Evolutionary conservation across 2,329 filamentous ascomycete species (phyloP), one percentile per base, ranked within the genome.

Genomic region (Mycocentrospora acerina): DNA sequence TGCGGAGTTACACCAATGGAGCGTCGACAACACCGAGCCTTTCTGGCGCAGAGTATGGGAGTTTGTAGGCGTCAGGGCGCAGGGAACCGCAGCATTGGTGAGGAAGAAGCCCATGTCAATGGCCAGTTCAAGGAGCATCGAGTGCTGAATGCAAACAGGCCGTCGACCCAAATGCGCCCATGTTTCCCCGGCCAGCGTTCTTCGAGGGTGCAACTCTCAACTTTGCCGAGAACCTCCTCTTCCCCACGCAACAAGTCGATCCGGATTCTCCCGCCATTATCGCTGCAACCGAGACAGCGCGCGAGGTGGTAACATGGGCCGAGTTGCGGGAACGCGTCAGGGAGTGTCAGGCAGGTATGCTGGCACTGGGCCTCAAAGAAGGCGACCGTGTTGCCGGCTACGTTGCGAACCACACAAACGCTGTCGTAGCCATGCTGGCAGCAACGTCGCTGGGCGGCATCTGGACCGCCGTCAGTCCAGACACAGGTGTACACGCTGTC

Each of bases 211-310:
- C 87, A 11, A 82, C 75, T 41, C 75, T 97, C 50, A 98, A 97
- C 68, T 97, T 96, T 64, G 90, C 91, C 17, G 88, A 97, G 71
- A 98, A 98, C 65, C 75, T 97, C 37, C 81, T 98, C 3, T 96
- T 85, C 64, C 91, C 91, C 3, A 67, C 73, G 2, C 75, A 78
- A 25, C 57, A 70, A 11, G 67, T 82, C 6, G 71, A 85, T 47
- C 78, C 83, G 34, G 68, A 81, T 30, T 74, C 78, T 4, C 69
- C 80, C 6, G 90, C 90, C 13, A 77, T 95, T 30, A 86, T 96
- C 55, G 87, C 86, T 17, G 84, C 81, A 4, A 95, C 89, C 9
- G 91, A 97, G 70, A 81, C 79, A 2, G 72, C 72, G 11, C 76
- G 79, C 34, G 78, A 86, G 55, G 73, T 75, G 18, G 73, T 86